A percentile compares a stretch with the other conserved stretches of the same genome.
phyloP scores from a whole-genome alignment of 73 alveolate species.

The Tetrahymena thermophila region DNA sequence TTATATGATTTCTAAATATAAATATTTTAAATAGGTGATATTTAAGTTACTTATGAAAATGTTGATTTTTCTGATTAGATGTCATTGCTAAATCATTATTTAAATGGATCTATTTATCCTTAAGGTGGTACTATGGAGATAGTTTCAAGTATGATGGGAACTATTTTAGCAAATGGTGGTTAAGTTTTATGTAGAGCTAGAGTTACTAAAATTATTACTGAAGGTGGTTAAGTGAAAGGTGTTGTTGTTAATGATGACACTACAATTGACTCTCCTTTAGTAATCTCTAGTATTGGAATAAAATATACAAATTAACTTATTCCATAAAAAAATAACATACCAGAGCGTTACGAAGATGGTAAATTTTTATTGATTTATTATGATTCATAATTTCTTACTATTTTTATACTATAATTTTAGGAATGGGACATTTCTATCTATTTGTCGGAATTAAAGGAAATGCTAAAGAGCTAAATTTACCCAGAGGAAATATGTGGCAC shows the following conservation, averaged over 20 bases:
- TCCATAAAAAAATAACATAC: background rate
- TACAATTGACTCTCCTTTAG: background rate
- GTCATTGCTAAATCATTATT: background rate
- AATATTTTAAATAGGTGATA: background rate
- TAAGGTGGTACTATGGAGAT: background rate
- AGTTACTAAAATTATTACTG: background rate
- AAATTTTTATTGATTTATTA: background rate
- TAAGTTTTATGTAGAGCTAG: background rate
- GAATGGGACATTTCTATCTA: background rate
- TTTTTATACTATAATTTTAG: no score
- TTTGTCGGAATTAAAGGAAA: conserved; percentile 14
- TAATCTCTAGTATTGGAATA: background rate
- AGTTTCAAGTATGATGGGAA: background rate
- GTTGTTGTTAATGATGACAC: background rate
- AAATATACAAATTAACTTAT: background rate
- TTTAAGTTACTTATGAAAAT: background rate
- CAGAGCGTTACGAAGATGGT: background rate
- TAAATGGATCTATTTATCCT: background rate
- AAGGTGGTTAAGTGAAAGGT: background rate
- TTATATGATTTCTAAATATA: background rate
- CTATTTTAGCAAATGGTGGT: background rate
- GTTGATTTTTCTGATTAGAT: background rate
- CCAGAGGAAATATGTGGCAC: background rate
- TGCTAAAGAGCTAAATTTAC: background rate
- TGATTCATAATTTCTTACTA: background rate